phyloP scores from a whole-genome alignment of 2,329 filamentous ascomycete genomes.

The Cordyceps tenuipes region DNA sequence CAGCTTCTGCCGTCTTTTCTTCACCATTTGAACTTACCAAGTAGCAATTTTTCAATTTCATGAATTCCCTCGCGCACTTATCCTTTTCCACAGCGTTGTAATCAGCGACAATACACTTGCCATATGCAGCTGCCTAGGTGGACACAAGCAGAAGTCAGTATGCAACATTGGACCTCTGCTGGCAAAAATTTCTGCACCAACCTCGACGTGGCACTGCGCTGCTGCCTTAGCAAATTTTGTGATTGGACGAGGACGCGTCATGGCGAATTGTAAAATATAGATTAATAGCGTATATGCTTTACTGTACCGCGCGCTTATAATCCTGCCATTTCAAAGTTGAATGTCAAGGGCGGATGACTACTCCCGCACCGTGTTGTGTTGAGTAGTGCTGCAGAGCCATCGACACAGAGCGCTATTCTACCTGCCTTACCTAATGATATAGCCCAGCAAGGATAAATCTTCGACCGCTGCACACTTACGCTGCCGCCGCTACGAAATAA shows the following conservation, averaged over 20 bases:
- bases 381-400: no score
- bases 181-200: slow-evolving; percentile 19
- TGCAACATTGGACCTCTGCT: not conserved
- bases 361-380: no score
- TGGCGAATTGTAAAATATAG: not conserved
- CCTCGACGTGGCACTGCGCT: slow-evolving; percentile 48
- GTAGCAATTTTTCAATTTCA: slow-evolving; percentile 80
- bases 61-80: slow-evolving; percentile 79
- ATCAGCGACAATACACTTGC: slow-evolving; percentile 82
- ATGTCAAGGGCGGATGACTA: not conserved
- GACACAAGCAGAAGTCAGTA: not conserved
- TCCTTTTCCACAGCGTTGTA: slow-evolving; percentile 88
- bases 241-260: slow-evolving; percentile 35
- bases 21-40: slow-evolving; percentile 46
- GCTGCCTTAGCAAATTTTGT: slow-evolving; percentile 47
- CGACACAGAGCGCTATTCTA: no score
- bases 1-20: not conserved
- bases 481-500: not conserved
- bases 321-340: not conserved
- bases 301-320: not conserved
- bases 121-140: slow-evolving; percentile 69
- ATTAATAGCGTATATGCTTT: not conserved
- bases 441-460: not conserved
- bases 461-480: not conserved
- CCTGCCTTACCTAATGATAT: not conserved